Evolutionary conservation across 2,329 filamentous ascomycete genomes (phyloP), one percentile per base, ranked within the genome.

Genomic region (Curvularia eragrostidis): DNA sequence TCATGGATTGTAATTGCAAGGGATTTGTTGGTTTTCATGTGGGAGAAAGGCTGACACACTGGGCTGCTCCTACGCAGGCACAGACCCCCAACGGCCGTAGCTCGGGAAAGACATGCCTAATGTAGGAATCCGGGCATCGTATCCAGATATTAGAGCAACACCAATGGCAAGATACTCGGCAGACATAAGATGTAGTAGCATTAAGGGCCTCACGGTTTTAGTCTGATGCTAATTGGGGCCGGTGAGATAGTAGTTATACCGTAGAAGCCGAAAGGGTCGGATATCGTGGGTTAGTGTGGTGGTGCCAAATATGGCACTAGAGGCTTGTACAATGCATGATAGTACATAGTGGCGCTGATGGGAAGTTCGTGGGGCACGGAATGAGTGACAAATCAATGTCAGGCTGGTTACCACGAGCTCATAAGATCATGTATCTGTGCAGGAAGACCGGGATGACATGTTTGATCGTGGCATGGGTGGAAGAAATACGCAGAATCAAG

Each of bases 31-130:
- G 15, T 18, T 18, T 36, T 4, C 15, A 5, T n/a, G 12, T 3
- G 5, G 2, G 12, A 18, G 15, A n/a, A 9, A 8, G 34, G n/a
- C 18, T 5, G 34, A 36, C 15, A 36, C 15, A 36, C 3, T 18
- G 34, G 34, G n/a, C 15, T 36, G 8, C 10, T 8, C 28, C 28
- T 10, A 12, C 6, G 15, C 6, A 18, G 5, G 34, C 34, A 36
- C 34, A 36, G 34, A 36, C n/a, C 15, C 15, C 34, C 15, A 18
- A n/a, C 59, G 43, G 56, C 3, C 7, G 48, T 50, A 26, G 28
- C n/a, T 39, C 34, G 24, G 41, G 50, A 28, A n/a, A 54, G 36
- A 43, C 13, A 28, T 26, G 41, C 7, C n/a, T 39, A 36, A 41
- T 24, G 21, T 24, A 51, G n/a, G 3, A 19, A n/a, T 6, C 18